Percentiles rank a stretch among this genome's conserved stretches.
Conservation (phyloP, 345 rosid genomes). For the Chamaenerion angustifolium region DNA sequence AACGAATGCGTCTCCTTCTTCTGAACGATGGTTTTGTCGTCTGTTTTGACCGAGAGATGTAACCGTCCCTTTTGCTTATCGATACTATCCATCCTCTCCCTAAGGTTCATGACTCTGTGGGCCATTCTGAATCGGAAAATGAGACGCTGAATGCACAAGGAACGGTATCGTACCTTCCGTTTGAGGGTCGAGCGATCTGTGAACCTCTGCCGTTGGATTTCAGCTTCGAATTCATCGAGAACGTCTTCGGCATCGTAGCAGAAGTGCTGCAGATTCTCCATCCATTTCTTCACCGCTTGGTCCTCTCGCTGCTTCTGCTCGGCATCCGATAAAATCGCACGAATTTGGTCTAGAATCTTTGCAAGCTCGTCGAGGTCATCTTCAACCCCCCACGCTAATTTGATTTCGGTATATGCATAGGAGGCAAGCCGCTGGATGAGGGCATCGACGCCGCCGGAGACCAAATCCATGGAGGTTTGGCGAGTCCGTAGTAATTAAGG, state of each 20-base stretch:
- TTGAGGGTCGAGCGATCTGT: neutral
- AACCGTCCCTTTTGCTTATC: neutral
- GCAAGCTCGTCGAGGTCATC: slow-evolving; percentile 7
- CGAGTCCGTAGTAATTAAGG: too few relatives aligned
- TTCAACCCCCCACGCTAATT: slow-evolving; percentile 2
- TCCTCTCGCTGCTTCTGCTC: slow-evolving; percentile 9
- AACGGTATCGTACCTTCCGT: slow-evolving; percentile 7
- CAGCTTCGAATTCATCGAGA: slow-evolving; percentile 9
- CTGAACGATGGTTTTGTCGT: neutral
- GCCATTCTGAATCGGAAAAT: slow-evolving; percentile 5
- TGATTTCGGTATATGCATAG: neutral
- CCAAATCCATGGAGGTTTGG: slow-evolving; percentile 3
- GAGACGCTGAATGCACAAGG: slow-evolving; percentile 1
- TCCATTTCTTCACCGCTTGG: slow-evolving; percentile 3
- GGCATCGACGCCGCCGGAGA: neutral
- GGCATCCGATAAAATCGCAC: slow-evolving; percentile 8
- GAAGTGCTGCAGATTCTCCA: slow-evolving; percentile 5
- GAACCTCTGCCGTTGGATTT: slow-evolving; percentile 1
- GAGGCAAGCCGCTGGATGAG: slow-evolving; percentile 3
- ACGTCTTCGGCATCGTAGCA: slow-evolving; percentile 13
- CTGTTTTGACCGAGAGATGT: neutral
- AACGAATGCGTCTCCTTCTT: slow-evolving; percentile 10
- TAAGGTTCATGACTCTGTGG: slow-evolving; percentile 5
- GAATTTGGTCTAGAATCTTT: neutral
- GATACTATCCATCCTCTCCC: slow-evolving; percentile 4